Percentiles rank a stretch among this genome's conserved stretches.
These are phyloP conservation scores for Aspergillus niger DNA, from an alignment of 2,329 filamentous ascomycete genomes.

Conservation along the genomic window DNA sequence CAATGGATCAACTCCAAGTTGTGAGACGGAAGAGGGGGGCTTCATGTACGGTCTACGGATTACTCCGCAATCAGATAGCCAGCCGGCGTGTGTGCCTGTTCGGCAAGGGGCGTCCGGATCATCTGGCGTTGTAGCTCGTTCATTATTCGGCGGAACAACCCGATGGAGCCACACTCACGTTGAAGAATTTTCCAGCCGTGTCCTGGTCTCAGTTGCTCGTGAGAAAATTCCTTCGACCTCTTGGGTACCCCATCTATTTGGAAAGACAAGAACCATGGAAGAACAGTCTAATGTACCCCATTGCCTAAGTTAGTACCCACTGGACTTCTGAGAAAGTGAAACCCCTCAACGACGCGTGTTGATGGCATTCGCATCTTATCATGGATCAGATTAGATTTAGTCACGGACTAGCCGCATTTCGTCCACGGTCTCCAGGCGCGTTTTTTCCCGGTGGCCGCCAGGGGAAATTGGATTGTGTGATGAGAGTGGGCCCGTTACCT, in stretches of 20 bases:
- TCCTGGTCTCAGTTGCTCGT: neutral
- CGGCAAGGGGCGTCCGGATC: neutral
- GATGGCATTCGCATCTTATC: neutral
- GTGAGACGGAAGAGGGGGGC: constrained; percentile 14
- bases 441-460: neutral
- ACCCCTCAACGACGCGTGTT: neutral
- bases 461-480: neutral
- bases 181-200: neutral
- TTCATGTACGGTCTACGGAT: too few relatives aligned
- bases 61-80: neutral
- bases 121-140: neutral
- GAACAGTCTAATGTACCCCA: neutral
- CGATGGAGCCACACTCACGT: neutral
- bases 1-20: constrained; percentile 54
- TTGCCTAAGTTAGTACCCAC: neutral
- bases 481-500: neutral
- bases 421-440: neutral
- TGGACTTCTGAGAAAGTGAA: too few relatives aligned
- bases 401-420: neutral
- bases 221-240: neutral
- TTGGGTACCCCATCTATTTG: neutral
- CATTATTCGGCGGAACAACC: neutral
- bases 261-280: neutral
- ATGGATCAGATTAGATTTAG: constrained; percentile 2
- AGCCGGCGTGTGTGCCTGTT: neutral